Percentiles rank a stretch among this genome's conserved stretches.
Conservation (phyloP, 331 rosid genomes). For the Quercus phellos region DNA sequence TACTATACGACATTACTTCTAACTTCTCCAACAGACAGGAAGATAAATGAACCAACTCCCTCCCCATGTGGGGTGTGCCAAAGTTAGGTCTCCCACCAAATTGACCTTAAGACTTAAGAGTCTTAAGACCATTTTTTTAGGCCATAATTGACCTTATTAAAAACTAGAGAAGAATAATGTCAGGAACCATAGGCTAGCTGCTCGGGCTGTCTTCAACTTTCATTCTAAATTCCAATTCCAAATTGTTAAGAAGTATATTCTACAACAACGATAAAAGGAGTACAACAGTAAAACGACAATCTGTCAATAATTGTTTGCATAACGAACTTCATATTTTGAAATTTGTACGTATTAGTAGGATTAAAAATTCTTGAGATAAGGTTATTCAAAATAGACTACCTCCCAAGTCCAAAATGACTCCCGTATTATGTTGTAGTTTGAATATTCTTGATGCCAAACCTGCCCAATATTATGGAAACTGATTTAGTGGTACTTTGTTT, state of each 20-base stretch:
- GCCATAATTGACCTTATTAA: constrained; percentile 1
- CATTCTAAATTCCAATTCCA: background rate
- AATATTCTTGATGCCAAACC: too few relatives aligned
- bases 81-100: constrained; percentile 38
- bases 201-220: background rate
- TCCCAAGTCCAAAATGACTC: too few relatives aligned
- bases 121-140: too few relatives aligned
- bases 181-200: background rate
- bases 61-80: constrained; percentile 20
- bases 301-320: background rate
- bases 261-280: background rate
- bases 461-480: too few relatives aligned
- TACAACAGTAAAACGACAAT: background rate
- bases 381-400: too few relatives aligned
- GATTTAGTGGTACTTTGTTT: too few relatives aligned
- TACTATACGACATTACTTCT: background rate
- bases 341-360: background rate
- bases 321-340: background rate
- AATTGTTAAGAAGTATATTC: background rate
- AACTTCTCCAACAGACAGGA: background rate
- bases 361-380: background rate
- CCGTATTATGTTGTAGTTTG: too few relatives aligned
- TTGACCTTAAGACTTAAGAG: background rate
- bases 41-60: background rate
- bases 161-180: background rate